Percentiles rank a stretch among this genome's conserved stretches.
phyloP scores from a whole-genome alignment of 129 eudicot species.

The Scalesia atractyloides region DNA sequence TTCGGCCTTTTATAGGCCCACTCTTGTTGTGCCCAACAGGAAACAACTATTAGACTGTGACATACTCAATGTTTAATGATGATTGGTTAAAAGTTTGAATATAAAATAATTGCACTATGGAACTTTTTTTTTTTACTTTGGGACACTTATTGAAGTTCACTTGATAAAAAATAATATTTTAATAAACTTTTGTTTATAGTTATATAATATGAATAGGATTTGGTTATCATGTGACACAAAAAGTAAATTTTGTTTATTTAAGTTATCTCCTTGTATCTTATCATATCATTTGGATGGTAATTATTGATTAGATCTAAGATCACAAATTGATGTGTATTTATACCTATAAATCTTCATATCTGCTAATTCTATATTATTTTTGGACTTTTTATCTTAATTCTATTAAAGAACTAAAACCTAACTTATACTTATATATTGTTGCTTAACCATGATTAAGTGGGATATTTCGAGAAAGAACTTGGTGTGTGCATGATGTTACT shows the following conservation, averaged over 20 bases:
- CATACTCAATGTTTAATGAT: not conserved
- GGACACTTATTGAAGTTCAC: not conserved
- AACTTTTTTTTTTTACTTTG: not conserved
- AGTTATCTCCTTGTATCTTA: not conserved
- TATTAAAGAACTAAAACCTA: no score
- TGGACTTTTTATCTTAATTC: no score
- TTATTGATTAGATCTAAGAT: not conserved
- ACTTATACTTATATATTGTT: no score
- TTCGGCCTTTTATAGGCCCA: conserved; percentile 12
- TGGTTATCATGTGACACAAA: not conserved
- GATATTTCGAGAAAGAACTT: no score
- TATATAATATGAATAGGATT: not conserved
- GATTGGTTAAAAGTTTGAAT: not conserved
- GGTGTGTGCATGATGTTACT: no score
- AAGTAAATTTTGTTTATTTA: not conserved
- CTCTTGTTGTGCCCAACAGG: conserved; percentile 4
- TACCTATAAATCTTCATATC: no score
- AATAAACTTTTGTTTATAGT: not conserved
- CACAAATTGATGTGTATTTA: not conserved
- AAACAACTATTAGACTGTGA: not conserved
- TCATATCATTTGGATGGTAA: not conserved
- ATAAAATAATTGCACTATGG: not conserved
- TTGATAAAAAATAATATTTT: not conserved
- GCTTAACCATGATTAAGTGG: no score
- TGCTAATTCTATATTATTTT: no score